Evolutionary conservation across 441 rosid species (phyloP), one percentile per base, ranked within the genome.

Genomic region (Bruguiera hainesii): DNA sequence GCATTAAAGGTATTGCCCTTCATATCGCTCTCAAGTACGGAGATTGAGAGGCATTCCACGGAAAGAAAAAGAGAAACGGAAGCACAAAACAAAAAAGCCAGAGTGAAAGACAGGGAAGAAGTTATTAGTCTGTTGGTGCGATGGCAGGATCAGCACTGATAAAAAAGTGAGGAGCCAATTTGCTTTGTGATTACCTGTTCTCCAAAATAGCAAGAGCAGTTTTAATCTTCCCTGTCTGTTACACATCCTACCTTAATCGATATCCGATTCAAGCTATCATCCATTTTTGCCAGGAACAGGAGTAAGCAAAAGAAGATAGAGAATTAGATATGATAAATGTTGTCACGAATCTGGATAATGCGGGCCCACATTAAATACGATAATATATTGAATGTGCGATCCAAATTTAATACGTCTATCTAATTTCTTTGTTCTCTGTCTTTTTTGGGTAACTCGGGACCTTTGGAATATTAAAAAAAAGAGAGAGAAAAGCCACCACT

Each of bases 401-500:
- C 31, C 31, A 29, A 29, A 29, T 29, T 29, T 29, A 29, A 4
- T 29, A 3, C 31, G 5, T 29, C 33, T 31, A 5, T 6, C 7
- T 31, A 31, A 31, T 6, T 31, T 31, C 33, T 6, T 1, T 31
- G 5, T 31, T 31, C 5, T 31, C 0, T 31, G 0, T 31, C 33
- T 31, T 0, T 31, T 31, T 2, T 20, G 16, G 60, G 26, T 5
- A 5, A 31, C 6, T 0, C 1, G 77, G 79, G 67, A 70, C 79
- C 61, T 25, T 19, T 31, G 51, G 51, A 62, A 81, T 79, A 61
- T 72, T 74, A 46, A 52, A 31, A 31, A 31, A 31, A 5, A 33
- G 69, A 78, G 6, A 26, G 26, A 26, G 33, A 31, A 31, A 31
- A 49, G 55, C 70, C 71, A 29, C 31, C 73, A 82, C 76, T 71